Base-by-base conservation (phyloP, 2,329 filamentous ascomycete genomes). In the Arthroderma sp. region DNA sequence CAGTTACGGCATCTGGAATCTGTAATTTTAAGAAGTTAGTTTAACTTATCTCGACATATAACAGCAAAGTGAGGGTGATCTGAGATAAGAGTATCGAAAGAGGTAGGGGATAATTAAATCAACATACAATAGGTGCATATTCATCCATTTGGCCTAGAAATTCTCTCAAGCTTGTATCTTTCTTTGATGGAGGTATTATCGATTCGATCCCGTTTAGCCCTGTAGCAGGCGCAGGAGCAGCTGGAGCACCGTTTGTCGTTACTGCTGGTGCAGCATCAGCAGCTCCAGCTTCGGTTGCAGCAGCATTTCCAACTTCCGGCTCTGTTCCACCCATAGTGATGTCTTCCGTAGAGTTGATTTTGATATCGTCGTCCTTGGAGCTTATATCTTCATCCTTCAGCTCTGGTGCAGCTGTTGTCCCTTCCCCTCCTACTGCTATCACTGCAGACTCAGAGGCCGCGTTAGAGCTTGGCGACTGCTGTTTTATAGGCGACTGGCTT, bases 81-180 rank as follows among this genome's bases (percentile, higher is more conserved):
- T 49, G 41, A 0, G 23, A 38, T 38, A 47, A 55, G 33, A 31
- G 38, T 2, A 11, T n/a, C n/a, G n/a, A n/a, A n/a, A 2, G 44
- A 28, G 39, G 43, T 52, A 9, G 51, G 38, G 47, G 56, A 8
- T 15, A 23, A n/a, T 51, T 8, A 54, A 55, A 25, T n/a, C 56
- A 51, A 76, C 86, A 63, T 80, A 96, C 91, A 67, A 98, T 95
- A 9, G 93, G 93, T 60, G 93, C 90, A 73, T 93, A 97, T 67
- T 98, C 93, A 69, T 98, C 93, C 86, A 98, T 97, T 78, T 95
- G 96, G 62, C 81, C 81, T 17, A 98, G 73, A 68, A 98, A 96
- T 73, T 97, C 91, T 68, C 91, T 87, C 63, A 98, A 76, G 39
- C 87, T 95, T 19, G 86, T 85, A 74, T 98, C 93, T 74, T 97